These are phyloP conservation scores for Sugiyamaella smithiae DNA, from an alignment of 805 yeast genomes.

Conservation along the genomic window DNA sequence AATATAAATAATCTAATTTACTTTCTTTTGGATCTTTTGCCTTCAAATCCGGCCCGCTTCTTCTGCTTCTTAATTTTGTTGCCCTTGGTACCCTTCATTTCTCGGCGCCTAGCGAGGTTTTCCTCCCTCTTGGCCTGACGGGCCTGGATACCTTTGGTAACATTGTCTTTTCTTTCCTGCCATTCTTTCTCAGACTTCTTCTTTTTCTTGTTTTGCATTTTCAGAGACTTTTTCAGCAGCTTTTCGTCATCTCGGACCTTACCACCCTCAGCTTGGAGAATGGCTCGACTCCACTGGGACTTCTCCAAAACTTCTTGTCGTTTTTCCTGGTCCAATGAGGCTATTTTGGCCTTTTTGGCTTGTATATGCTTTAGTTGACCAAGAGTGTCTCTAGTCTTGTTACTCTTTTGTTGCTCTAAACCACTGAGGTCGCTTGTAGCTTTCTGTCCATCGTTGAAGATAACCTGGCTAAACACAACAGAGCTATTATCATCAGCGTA, in stretches of 20 bases:
- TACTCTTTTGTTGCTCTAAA: slow-evolving; percentile 54
- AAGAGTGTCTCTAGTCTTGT: slow-evolving; percentile 84
- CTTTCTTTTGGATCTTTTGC: slow-evolving; percentile 34
- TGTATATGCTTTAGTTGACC: slow-evolving; percentile 79
- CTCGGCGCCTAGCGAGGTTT: slow-evolving; percentile 79
- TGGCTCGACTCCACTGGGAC: slow-evolving; percentile 78
- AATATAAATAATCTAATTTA: background rate
- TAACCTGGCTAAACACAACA: slow-evolving; percentile 74
- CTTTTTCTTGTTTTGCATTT: slow-evolving; percentile 78
- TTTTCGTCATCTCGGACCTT: slow-evolving; percentile 89
- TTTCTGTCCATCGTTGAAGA: slow-evolving; percentile 76
- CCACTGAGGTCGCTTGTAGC: slow-evolving; percentile 67
- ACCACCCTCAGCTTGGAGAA: slow-evolving; percentile 82
- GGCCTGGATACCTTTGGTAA: slow-evolving; percentile 68
- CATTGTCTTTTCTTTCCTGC: slow-evolving; percentile 82
- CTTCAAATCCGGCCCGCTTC: slow-evolving; percentile 89
- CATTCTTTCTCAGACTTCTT: slow-evolving; percentile 87
- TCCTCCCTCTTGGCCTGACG: slow-evolving; percentile 88
- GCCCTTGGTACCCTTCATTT: slow-evolving; percentile 76
- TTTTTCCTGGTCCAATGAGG: slow-evolving; percentile 60
- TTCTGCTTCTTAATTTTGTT: slow-evolving; percentile 54
- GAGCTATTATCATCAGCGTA: too few relatives aligned
- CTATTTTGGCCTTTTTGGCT: slow-evolving; percentile 63
- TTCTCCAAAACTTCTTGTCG: slow-evolving; percentile 59
- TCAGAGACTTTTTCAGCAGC: slow-evolving; percentile 78